Conservation (phyloP, 1,284 basidiomycete genomes). For the Sanghuangporus weigelae region DNA sequence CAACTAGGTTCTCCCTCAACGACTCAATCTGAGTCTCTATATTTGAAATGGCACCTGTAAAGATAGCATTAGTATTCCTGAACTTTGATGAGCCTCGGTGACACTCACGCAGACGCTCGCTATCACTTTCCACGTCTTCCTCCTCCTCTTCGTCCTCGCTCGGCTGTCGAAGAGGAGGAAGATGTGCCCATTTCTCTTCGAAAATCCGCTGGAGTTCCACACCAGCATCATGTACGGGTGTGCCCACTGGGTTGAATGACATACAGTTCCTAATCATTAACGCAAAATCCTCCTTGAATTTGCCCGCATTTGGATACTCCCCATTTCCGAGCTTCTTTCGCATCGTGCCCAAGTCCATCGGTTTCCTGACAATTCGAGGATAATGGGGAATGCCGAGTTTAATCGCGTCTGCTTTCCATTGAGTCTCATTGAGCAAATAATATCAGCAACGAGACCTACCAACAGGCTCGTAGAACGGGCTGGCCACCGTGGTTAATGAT, state of each 20-base stretch:
- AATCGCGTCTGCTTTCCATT: conserved; percentile 52
- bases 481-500: conserved; percentile 68
- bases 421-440: background rate
- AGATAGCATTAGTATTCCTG: conserved; percentile 9
- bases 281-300: conserved; percentile 89
- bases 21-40: conserved; percentile 70
- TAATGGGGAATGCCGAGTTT: conserved; percentile 84
- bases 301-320: conserved; percentile 71
- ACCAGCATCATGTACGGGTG: conserved; percentile 82
- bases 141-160: conserved; percentile 42
- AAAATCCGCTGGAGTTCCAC: conserved; percentile 80
- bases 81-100: conserved; percentile 31
- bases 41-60: conserved; percentile 56
- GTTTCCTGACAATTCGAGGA: conserved; percentile 84
- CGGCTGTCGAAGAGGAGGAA: conserved; percentile 56
- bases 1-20: conserved; percentile 59
- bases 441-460: conserved; percentile 42
- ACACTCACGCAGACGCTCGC: conserved; percentile 34
- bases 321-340: conserved; percentile 73
- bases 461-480: conserved; percentile 91
- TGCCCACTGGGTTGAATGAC: conserved; percentile 86
- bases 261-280: conserved; percentile 94
- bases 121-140: conserved; percentile 45
- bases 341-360: conserved; percentile 93
- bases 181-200: conserved; percentile 82